Conservation (phyloP, 139 green algal species). For the Chlamydomonas urium region DNA sequence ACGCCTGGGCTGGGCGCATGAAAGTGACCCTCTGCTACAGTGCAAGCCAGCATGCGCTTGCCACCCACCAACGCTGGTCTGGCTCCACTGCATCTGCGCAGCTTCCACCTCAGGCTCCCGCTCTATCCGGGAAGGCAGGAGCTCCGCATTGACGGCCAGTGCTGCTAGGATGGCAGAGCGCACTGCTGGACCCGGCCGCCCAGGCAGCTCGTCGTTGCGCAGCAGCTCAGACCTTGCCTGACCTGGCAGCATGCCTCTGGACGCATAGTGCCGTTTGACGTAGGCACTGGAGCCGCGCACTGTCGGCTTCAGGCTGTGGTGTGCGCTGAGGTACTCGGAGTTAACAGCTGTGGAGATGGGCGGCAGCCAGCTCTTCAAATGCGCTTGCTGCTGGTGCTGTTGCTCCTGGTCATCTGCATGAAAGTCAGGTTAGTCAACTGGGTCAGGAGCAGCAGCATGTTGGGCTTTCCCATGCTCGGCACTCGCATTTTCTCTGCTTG, state of each 20-base stretch:
- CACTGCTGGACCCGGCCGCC: background rate
- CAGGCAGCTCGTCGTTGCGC: background rate
- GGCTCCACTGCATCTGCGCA: background rate
- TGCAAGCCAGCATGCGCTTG: background rate
- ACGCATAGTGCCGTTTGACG: constrained; percentile 1
- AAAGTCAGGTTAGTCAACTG: too few species aligned
- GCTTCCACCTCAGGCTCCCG: background rate
- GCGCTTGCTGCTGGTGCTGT: too few species aligned
- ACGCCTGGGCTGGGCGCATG: background rate
- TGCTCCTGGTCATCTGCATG: too few species aligned
- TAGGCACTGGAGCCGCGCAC: background rate
- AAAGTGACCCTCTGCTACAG: background rate
- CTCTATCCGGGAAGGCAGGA: background rate
- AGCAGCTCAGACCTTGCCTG: background rate
- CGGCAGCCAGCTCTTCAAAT: too few species aligned
- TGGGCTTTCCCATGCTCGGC: too few species aligned
- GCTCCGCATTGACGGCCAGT: background rate
- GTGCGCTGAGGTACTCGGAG: background rate
- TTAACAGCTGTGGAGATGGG: background rate
- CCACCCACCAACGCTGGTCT: background rate
- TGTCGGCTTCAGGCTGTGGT: background rate
- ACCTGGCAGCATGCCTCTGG: background rate
- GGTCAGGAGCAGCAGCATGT: too few species aligned
- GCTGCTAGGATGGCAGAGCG: background rate
- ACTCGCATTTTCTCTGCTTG: too few species aligned